A percentile compares a stretch with the other conserved stretches of the same genome.
These are phyloP conservation scores for Podospora conica DNA, from an alignment of 495 filamentous ascomycete genomes.

Conservation along the genomic window DNA sequence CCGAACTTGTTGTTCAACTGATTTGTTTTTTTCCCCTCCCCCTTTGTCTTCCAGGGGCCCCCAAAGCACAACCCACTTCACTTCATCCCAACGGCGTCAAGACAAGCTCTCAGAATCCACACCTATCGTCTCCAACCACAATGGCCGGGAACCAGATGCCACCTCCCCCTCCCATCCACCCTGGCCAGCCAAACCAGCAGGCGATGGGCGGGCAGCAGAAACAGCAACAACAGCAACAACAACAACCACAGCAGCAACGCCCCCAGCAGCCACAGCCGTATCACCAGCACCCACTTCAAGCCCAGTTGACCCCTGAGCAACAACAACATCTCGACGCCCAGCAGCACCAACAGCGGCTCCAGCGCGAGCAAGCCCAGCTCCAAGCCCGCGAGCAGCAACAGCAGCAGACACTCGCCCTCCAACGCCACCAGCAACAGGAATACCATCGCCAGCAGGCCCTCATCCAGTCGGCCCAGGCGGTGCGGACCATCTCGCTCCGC, in stretches of 20 bases:
- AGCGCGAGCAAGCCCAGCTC: not conserved
- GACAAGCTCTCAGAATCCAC: not conserved
- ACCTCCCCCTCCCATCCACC: not conserved
- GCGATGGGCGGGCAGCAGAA: constrained; percentile 1
- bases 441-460: not conserved
- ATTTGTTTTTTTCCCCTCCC: not conserved
- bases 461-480: not conserved
- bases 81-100: not conserved
- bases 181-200: not conserved
- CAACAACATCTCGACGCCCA: not conserved
- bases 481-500: not conserved
- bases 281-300: not conserved
- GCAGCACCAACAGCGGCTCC: not conserved
- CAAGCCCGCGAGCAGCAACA: not conserved
- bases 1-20: not conserved
- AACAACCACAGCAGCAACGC: not conserved
- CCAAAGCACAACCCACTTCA: not conserved
- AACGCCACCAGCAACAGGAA: not conserved
- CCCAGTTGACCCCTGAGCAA: not conserved
- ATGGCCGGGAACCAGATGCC: not conserved
- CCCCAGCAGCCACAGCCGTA: not conserved
- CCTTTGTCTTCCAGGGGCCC: not conserved
- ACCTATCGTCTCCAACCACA: not conserved
- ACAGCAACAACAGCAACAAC: not conserved
- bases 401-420: not conserved